Conservation (phyloP, 2,329 filamentous ascomycete genomes). For the Colletotrichum plurivorum region DNA sequence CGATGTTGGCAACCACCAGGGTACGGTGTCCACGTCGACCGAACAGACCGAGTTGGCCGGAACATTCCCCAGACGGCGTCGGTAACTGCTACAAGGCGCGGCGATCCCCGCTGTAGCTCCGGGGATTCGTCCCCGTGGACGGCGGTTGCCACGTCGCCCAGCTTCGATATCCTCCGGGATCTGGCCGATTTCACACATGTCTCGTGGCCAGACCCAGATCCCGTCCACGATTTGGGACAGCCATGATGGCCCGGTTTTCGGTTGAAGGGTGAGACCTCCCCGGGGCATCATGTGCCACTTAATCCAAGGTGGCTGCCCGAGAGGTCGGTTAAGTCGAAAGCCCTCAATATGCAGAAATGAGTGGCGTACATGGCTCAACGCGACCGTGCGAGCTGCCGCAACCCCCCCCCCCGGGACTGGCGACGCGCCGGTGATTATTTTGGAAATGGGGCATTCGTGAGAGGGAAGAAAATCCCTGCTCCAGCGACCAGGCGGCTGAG, state of each 20-base stretch:
- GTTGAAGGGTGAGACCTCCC: neutral
- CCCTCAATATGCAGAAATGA: slow-evolving; percentile 20
- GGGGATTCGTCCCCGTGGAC: neutral
- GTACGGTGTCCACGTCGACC: too few relatives aligned
- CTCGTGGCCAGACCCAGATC: neutral
- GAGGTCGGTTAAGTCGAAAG: slow-evolving; percentile 2
- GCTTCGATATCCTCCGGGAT: neutral
- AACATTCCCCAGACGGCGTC: neutral
- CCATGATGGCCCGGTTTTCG: neutral
- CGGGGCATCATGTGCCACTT: neutral
- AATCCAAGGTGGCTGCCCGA: slow-evolving; percentile 4
- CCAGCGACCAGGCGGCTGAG: neutral
- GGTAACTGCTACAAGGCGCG: neutral
- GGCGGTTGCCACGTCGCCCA: neutral
- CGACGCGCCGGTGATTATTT: neutral
- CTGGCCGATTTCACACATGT: slow-evolving; percentile 9
- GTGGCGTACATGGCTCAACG: slow-evolving; percentile 24
- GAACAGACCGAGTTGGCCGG: neutral
- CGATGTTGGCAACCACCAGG: too few relatives aligned
- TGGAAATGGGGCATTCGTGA: neutral
- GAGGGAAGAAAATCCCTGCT: neutral
- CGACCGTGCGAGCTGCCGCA: slow-evolving; percentile 14
- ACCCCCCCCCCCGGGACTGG: neutral
- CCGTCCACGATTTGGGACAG: neutral
- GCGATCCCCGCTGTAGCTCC: neutral